Evolutionary conservation across 2,329 filamentous ascomycete genomes (phyloP).

Genomic region (Trichophyton schoenleinii): DNA sequence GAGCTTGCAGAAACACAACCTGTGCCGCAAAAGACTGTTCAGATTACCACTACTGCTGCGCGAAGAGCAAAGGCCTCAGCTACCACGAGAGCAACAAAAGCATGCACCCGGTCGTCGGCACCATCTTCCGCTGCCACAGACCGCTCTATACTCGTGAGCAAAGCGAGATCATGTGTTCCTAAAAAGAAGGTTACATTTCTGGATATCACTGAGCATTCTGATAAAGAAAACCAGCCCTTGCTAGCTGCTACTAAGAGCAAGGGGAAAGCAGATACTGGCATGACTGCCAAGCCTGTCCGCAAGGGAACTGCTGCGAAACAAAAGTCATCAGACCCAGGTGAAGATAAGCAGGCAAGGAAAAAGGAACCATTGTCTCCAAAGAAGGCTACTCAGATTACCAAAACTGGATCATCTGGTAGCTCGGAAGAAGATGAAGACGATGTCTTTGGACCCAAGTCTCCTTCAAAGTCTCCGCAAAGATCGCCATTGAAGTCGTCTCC

Average conservation of each 20-base stretch:
- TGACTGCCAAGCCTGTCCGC: slow-evolving; percentile 36
- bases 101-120: slow-evolving; percentile 7
- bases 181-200: slow-evolving; percentile 39
- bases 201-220: slow-evolving; percentile 28
- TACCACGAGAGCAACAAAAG: no score
- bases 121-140: slow-evolving; percentile 18
- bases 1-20: slow-evolving; percentile 15
- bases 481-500: slow-evolving; percentile 24
- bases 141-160: slow-evolving; percentile 16
- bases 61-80: slow-evolving; percentile 6
- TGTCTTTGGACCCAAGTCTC: slow-evolving; percentile 30
- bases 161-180: background rate
- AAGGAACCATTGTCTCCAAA: slow-evolving; percentile 36
- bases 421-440: slow-evolving; percentile 28
- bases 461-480: slow-evolving; percentile 20
- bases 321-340: slow-evolving; percentile 15
- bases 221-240: slow-evolving; percentile 28
- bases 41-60: slow-evolving; percentile 11
- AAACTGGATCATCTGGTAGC: slow-evolving; percentile 25
- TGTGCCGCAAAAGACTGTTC: slow-evolving; percentile 12
- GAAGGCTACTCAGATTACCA: slow-evolving; percentile 37
- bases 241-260: slow-evolving; percentile 18
- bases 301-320: slow-evolving; percentile 25
- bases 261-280: slow-evolving; percentile 23
- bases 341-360: slow-evolving; percentile 13